A percentile compares a stretch with the other conserved stretches of the same genome.
These are phyloP conservation scores for Pistacia vera DNA, from an alignment of 345 rosid species.

Conservation along the genomic window DNA sequence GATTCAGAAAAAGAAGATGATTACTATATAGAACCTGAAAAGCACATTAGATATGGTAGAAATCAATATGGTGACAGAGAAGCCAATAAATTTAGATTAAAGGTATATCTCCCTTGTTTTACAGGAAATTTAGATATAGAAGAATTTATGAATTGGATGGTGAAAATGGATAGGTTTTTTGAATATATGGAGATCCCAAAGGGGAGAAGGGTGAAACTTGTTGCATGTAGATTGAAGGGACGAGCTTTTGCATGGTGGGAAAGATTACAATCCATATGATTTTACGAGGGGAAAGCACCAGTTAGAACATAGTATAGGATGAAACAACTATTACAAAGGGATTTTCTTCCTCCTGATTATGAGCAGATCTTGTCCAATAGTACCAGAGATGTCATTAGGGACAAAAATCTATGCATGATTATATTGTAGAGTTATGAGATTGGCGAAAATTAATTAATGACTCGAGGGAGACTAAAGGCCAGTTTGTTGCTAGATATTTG, in stretches of 20 bases:
- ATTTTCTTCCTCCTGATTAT: background rate
- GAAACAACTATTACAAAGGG: background rate
- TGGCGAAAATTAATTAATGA: background rate
- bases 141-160: background rate
- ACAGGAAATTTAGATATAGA: too few relatives aligned
- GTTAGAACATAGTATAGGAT: background rate
- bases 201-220: background rate
- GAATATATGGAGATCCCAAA: background rate
- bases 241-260: constrained; percentile 10
- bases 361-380: background rate
- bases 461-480: background rate
- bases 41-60: too few relatives aligned
- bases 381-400: background rate
- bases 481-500: constrained; percentile 9
- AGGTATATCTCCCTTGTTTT: too few relatives aligned
- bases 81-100: too few relatives aligned
- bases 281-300: background rate
- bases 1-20: too few relatives aligned
- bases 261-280: background rate
- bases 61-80: too few relatives aligned
- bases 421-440: background rate
- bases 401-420: background rate
- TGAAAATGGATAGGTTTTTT: background rate
- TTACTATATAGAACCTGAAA: too few relatives aligned
- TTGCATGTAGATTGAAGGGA: background rate